Evolutionary conservation across 1,139 yeast genomes (phyloP), one percentile per base, ranked within the genome.

Genomic region (Geotrichum fermentans): DNA sequence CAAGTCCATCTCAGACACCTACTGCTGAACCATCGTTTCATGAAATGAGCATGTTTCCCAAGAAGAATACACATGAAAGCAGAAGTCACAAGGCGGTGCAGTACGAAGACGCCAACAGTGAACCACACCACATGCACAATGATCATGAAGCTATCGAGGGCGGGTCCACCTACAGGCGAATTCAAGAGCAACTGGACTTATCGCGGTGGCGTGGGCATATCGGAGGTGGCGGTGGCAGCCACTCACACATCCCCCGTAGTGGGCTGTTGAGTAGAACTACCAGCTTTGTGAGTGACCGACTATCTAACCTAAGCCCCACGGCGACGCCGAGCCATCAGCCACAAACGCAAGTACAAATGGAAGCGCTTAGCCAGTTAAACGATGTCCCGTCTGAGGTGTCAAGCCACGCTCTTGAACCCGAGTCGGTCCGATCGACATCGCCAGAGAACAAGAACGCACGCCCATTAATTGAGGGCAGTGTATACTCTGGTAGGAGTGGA

Each of bases 111-210:
- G n/a, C n/a, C n/a, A n/a, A n/a, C n/a, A n/a, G n/a, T n/a, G n/a
- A n/a, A n/a, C n/a, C n/a, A n/a, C 28, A 24, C 28, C 28, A 24
- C 28, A 6, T 24, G 28, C 28, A 24, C 28, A 6, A 24, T 10
- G 28, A 14, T 8, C 32, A 38, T 14, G 33, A 38, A 26, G 33
- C 41, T 4, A 38, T 38, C 10, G 41, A 38, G 21, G 41, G 41
- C 14, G 18, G 21, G 10, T 38, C 41, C 6, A 38, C 41, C 11
- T 38, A 38, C 22, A 6, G 33, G 5, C 41, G 41, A 2, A 38
- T 38, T n/a, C 41, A 38, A 16, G 41, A 38, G n/a, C 41, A 38
- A 13, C 41, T 38, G 7, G 41, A 38, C 14, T n/a, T 38, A 10
- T 38, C 41, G 2, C 41, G 41, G n/a, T 38, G 41, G 41, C 32